Conservation (phyloP, 2,329 filamentous ascomycete species). For the Nemania abortiva region DNA sequence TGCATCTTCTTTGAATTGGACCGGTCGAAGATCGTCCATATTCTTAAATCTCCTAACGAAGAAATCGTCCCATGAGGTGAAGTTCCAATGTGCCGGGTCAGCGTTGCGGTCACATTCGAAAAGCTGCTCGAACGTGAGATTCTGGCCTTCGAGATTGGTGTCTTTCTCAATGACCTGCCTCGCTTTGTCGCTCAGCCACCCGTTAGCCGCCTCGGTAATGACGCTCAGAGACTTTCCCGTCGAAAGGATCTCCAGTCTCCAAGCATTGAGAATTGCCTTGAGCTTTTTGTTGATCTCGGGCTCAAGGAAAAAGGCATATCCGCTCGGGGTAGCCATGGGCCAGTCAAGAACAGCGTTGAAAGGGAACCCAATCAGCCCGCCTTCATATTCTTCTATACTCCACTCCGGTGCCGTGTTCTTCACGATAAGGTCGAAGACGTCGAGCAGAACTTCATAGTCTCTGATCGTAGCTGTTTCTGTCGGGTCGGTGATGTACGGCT, state of each 20-base stretch:
- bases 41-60: conserved; percentile 13
- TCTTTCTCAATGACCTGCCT: conserved; percentile 11
- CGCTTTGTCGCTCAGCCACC: conserved; percentile 8
- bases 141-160: conserved; percentile 8
- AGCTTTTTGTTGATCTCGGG: conserved; percentile 16
- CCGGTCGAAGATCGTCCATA: conserved; percentile 8
- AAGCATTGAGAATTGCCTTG: conserved; percentile 12
- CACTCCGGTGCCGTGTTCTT: conserved; percentile 13
- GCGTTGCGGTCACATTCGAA: conserved; percentile 8
- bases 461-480: conserved; percentile 7
- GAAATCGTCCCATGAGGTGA: conserved; percentile 20
- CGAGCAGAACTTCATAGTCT: conserved; percentile 11
- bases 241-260: conserved; percentile 4
- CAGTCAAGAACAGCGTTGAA: conserved; percentile 19
- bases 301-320: conserved; percentile 21
- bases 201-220: conserved; percentile 5
- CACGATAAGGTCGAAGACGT: conserved; percentile 11
- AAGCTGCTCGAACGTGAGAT: conserved; percentile 16
- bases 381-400: conserved; percentile 13
- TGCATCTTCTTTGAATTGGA: neutral
- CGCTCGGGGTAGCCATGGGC: conserved; percentile 18
- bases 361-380: conserved; percentile 16
- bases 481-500: conserved; percentile 15
- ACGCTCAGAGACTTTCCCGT: conserved; percentile 13
- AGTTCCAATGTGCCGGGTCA: conserved; percentile 11